Conservation (phyloP, 331 rosid species). For the Acacia concinna region DNA sequence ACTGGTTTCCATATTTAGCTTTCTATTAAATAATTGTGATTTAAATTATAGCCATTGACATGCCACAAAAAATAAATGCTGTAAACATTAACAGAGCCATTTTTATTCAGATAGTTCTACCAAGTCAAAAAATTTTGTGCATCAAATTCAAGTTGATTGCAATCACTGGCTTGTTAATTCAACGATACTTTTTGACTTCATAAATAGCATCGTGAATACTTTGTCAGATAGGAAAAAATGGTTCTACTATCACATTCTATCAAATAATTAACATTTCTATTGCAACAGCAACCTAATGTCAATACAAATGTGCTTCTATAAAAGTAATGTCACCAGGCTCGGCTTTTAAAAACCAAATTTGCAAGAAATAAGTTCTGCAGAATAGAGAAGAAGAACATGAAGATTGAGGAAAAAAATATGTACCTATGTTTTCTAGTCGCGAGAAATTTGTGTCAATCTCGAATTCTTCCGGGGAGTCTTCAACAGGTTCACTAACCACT, state of each 20-base stretch:
- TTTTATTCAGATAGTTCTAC: background rate
- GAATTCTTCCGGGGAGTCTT: conserved; percentile 42
- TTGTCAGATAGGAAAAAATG: background rate
- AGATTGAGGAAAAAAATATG: conserved; percentile 26
- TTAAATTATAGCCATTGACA: background rate
- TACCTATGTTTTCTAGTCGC: conserved; percentile 49
- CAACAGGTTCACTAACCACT: conserved; percentile 53
- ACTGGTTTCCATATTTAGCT: background rate
- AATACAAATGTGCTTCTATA: background rate
- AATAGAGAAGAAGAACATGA: background rate
- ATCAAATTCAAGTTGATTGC: background rate
- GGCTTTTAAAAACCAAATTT: background rate
- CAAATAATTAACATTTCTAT: conserved; percentile 12
- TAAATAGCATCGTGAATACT: background rate
- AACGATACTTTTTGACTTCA: background rate
- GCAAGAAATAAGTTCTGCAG: background rate
- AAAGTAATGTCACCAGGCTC: background rate
- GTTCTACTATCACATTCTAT: background rate
- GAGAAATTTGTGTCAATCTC: conserved; percentile 36
- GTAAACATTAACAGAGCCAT: background rate
- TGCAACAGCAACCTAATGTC: background rate
- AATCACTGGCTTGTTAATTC: background rate
- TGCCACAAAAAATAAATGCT: conserved; percentile 2
- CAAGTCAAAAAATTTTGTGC: background rate
- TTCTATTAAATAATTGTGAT: background rate